Percentiles rank a stretch among this genome's conserved stretches.
phyloP scores from a whole-genome alignment of 768 basidiomycete genomes.

The Mycena galericulata region DNA sequence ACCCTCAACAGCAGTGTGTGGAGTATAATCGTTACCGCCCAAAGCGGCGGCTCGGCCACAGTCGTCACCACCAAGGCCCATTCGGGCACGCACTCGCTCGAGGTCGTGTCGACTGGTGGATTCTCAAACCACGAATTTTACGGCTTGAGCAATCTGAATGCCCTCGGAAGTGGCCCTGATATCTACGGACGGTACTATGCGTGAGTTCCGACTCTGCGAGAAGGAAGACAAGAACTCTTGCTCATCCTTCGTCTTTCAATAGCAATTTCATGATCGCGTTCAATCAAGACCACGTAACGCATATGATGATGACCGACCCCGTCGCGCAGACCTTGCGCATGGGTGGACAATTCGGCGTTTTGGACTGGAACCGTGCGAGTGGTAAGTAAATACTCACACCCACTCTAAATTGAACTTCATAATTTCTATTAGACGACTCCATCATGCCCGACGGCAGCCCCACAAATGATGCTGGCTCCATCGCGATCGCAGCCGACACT shows the following conservation, averaged over 20 bases:
- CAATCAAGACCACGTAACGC: constrained; percentile 35
- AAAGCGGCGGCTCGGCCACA: constrained; percentile 35
- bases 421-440: constrained; percentile 33
- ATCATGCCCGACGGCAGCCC: constrained; percentile 39
- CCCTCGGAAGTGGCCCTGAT: constrained; percentile 32
- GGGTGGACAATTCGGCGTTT: constrained; percentile 38
- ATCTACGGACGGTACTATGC: constrained; percentile 36
- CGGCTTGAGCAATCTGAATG: constrained; percentile 34
- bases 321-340: constrained; percentile 36
- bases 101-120: constrained; percentile 35
- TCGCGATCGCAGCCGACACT: constrained; percentile 35
- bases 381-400: constrained; percentile 27
- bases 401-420: constrained; percentile 17
- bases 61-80: constrained; percentile 36
- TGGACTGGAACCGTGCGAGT: constrained; percentile 38
- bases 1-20: constrained; percentile 32
- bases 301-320: constrained; percentile 40
- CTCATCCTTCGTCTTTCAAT: constrained; percentile 27
- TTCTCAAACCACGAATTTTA: constrained; percentile 34
- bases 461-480: constrained; percentile 30
- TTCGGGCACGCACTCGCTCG: constrained; percentile 36
- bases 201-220: constrained; percentile 32
- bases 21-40: constrained; percentile 34
- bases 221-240: constrained; percentile 15
- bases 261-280: constrained; percentile 36